Evolutionary conservation across 306 rosid species (phyloP).

Genomic region (Inga leiocalycina): DNA sequence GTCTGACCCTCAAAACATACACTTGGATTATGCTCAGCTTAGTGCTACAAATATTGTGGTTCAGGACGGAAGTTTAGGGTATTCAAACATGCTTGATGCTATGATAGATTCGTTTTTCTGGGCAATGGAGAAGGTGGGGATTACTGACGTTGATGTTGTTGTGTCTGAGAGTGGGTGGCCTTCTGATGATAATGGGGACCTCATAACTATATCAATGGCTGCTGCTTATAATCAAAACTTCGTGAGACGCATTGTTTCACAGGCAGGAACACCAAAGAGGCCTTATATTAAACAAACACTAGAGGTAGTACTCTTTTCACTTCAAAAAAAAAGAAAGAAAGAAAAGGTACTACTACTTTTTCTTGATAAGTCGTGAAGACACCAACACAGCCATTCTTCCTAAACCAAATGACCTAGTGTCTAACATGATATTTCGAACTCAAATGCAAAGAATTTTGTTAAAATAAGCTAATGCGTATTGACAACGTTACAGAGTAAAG

Average conservation of each 20-base stretch:
- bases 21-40: neutral
- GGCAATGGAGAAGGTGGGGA: constrained; percentile 33
- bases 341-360: too few relatives aligned
- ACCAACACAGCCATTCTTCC: too few relatives aligned
- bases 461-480: too few relatives aligned
- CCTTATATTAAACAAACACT: neutral
- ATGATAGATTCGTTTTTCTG: constrained; percentile 40
- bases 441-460: too few relatives aligned
- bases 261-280: constrained; percentile 43
- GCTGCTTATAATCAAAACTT: constrained; percentile 37
- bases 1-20: constrained; percentile 14
- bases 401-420: too few relatives aligned
- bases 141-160: constrained; percentile 9
- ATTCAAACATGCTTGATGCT: constrained; percentile 41
- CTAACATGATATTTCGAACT: too few relatives aligned
- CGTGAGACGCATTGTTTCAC: neutral
- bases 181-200: constrained; percentile 32
- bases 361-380: too few relatives aligned
- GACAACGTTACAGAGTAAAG: too few relatives aligned
- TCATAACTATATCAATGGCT: constrained; percentile 24
- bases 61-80: neutral
- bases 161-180: constrained; percentile 56
- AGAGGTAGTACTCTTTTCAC: too few relatives aligned
- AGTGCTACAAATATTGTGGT: neutral
- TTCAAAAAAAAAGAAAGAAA: too few relatives aligned